Percentiles rank a stretch among this genome's conserved stretches.
phyloP scores from a whole-genome alignment of 306 rosid genomes.

The Begonia loranthoides region DNA sequence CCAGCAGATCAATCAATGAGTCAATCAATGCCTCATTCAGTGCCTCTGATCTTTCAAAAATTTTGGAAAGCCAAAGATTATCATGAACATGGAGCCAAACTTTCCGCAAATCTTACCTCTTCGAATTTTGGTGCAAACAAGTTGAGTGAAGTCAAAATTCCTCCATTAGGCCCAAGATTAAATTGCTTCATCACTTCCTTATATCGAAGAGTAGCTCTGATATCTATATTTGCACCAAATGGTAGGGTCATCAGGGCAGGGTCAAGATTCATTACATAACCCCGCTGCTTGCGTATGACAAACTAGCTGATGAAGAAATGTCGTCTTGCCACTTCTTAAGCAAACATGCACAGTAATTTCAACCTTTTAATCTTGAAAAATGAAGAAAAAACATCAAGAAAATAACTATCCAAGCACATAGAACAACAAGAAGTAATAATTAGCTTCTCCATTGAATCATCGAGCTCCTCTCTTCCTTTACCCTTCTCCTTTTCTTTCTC shows the following conservation, averaged over 20 bases:
- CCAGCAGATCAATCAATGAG: background rate
- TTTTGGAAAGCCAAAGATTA: too few species aligned
- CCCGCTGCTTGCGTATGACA: constrained; percentile 48
- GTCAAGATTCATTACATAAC: constrained; percentile 84
- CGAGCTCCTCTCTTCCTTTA: constrained; percentile 40
- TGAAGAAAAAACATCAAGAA: background rate
- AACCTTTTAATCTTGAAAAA: background rate
- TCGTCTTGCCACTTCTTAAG: constrained; percentile 86
- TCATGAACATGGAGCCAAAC: too few species aligned
- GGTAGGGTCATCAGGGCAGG: constrained; percentile 90
- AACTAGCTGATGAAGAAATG: constrained; percentile 69
- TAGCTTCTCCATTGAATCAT: constrained; percentile 43
- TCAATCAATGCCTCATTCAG: too few species aligned
- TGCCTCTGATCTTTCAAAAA: too few species aligned
- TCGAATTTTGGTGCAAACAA: constrained; percentile 93
- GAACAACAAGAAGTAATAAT: background rate
- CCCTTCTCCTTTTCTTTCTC: constrained; percentile 14
- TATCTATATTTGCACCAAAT: constrained; percentile 64
- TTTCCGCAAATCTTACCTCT: constrained; percentile 38
- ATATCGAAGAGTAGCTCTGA: constrained; percentile 83
- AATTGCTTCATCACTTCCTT: constrained; percentile 94
- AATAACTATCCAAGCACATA: background rate
- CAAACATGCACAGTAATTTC: constrained; percentile 10
- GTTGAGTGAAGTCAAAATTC: constrained; percentile 85
- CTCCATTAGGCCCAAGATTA: constrained; percentile 97